Conservation (phyloP, 768 basidiomycete species). For the Austroboletus festivus region DNA sequence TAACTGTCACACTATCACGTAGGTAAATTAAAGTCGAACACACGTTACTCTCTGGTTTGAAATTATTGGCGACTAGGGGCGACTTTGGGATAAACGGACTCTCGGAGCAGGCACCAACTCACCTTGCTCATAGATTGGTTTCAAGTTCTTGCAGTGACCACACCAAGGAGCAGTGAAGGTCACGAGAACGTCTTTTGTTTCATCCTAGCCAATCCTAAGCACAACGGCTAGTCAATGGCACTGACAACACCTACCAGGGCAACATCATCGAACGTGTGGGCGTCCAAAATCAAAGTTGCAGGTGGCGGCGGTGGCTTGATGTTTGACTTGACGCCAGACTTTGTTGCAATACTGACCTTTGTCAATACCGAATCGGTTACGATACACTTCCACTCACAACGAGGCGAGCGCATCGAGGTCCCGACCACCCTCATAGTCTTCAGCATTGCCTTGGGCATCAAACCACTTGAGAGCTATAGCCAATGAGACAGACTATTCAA, state of each 20-base stretch:
- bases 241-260: constrained; percentile 49
- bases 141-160: constrained; percentile 91
- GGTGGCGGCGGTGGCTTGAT: constrained; percentile 84
- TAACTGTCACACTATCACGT: constrained; percentile 5
- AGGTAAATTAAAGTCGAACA: constrained; percentile 14
- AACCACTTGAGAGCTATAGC: constrained; percentile 88
- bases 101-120: not conserved
- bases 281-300: constrained; percentile 62
- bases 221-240: not conserved
- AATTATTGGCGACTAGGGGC: constrained; percentile 69
- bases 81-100: not conserved
- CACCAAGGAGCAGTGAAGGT: constrained; percentile 87
- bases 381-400: constrained; percentile 55
- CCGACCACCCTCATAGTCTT: constrained; percentile 73
- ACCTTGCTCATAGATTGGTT: constrained; percentile 85
- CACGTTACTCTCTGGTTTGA: constrained; percentile 75
- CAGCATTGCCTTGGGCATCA: constrained; percentile 58
- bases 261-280: constrained; percentile 71
- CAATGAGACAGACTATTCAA: constrained; percentile 2
- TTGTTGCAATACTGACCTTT: constrained; percentile 49
- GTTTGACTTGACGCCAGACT: constrained; percentile 81
- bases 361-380: not conserved
- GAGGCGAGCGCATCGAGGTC: constrained; percentile 73
- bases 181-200: constrained; percentile 79
- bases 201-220: constrained; percentile 41